Conservation (phyloP, 768 basidiomycete genomes). For the Mrakia gelida region DNA sequence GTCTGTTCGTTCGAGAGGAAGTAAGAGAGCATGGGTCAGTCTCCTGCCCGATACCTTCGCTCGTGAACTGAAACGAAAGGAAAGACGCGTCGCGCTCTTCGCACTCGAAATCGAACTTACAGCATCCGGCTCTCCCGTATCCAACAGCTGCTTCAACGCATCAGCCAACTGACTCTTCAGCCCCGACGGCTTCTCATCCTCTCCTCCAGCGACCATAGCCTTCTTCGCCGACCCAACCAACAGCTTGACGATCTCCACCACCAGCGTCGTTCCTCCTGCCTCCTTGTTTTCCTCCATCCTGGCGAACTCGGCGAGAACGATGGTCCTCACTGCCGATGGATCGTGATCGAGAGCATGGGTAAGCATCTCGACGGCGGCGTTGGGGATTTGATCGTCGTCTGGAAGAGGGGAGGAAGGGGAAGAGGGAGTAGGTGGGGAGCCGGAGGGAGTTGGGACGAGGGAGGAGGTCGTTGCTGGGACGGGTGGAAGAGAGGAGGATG, state of each 20-base stretch:
- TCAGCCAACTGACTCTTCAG: constrained; percentile 89
- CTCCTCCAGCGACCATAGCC: background rate
- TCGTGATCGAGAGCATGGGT: constrained; percentile 85
- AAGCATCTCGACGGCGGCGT: constrained; percentile 79
- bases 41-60: no score
- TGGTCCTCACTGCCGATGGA: constrained; percentile 73
- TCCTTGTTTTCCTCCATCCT: constrained; percentile 22
- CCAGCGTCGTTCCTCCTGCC: constrained; percentile 55
- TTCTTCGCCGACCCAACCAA: constrained; percentile 60
- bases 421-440: no score
- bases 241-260: constrained; percentile 69
- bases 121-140: constrained; percentile 50
- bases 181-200: constrained; percentile 49
- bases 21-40: background rate
- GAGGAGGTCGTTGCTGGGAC: background rate
- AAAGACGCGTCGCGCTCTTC: no score
- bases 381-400: constrained; percentile 54
- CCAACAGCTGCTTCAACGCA: constrained; percentile 73
- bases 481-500: background rate
- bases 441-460: background rate
- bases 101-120: no score
- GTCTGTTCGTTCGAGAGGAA: constrained; percentile 24
- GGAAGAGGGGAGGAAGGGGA: background rate
- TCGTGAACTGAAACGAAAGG: no score
- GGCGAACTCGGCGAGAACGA: constrained; percentile 56